Percentiles rank a stretch among this genome's conserved stretches.
These are phyloP conservation scores for Fusarium sp. DNA, from an alignment of 2,329 filamentous ascomycete genomes.

Conservation along the genomic window DNA sequence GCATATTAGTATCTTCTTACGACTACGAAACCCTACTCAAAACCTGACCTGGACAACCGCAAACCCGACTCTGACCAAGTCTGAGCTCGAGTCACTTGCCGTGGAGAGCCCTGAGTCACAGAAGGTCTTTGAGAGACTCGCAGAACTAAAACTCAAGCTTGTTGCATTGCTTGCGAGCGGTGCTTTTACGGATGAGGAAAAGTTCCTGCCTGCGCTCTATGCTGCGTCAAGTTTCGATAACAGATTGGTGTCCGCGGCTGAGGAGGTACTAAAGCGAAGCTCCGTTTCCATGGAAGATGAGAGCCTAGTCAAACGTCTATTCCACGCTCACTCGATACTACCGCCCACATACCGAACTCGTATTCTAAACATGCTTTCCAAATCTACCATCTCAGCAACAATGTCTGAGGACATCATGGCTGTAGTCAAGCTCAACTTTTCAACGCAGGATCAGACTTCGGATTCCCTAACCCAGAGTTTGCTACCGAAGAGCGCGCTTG, in stretches of 20 bases:
- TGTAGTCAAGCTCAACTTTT: constrained; percentile 77
- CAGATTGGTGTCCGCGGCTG: constrained; percentile 84
- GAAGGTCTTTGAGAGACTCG: constrained; percentile 61
- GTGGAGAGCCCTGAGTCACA: constrained; percentile 70
- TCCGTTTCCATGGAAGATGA: constrained; percentile 79
- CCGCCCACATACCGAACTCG: constrained; percentile 81
- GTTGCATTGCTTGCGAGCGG: constrained; percentile 84
- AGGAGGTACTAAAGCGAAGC: constrained; percentile 88
- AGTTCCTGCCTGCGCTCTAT: constrained; percentile 85
- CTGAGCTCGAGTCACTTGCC: constrained; percentile 51
- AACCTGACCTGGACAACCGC: constrained; percentile 50
- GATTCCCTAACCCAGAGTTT: constrained; percentile 37
- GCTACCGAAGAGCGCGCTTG: constrained; percentile 69
- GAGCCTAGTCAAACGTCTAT: constrained; percentile 73
- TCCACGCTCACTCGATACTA: constrained; percentile 78
- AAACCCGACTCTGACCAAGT: constrained; percentile 53
- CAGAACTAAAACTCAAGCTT: constrained; percentile 67
- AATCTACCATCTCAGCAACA: constrained; percentile 79
- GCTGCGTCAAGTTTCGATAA: constrained; percentile 87
- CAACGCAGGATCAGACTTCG: constrained; percentile 46
- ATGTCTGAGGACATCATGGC: constrained; percentile 76
- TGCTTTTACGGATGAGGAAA: constrained; percentile 85
- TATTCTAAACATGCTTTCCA: constrained; percentile 80
- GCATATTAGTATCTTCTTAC: constrained; percentile 82
- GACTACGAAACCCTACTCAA: constrained; percentile 51